Evolutionary conservation across 1,284 basidiomycete genomes (phyloP).

Genomic region (Ganoderma sinense): DNA sequence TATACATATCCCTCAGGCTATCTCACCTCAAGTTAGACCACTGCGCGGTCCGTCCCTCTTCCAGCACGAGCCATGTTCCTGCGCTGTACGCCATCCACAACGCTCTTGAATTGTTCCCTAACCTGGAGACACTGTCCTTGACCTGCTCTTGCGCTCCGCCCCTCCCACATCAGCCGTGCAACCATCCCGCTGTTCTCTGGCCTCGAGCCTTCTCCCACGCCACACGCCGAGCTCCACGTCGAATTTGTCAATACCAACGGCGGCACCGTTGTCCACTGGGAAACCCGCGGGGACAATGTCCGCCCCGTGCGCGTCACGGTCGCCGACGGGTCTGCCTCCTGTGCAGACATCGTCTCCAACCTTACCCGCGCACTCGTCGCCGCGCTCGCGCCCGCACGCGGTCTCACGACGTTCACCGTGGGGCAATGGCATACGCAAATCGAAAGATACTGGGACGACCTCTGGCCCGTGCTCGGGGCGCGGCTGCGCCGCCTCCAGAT

Average conservation of each 20-base stretch:
- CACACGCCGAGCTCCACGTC: background rate
- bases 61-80: background rate
- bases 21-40: background rate
- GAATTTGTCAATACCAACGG: background rate
- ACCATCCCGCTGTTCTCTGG: background rate
- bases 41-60: background rate
- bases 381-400: background rate
- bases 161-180: background rate
- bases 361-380: background rate
- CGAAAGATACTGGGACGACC: background rate
- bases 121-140: background rate
- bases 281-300: background rate
- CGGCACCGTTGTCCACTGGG: no score
- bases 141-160: background rate
- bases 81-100: background rate
- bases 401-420: background rate
- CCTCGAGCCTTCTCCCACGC: background rate
- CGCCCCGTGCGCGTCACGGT: background rate
- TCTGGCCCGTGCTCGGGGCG: background rate
- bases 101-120: background rate
- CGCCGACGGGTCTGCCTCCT: rapidly evolving
- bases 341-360: background rate
- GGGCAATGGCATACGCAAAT: no score
- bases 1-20: background rate
- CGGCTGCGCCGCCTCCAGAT: no score